Evolutionary conservation across 2,329 filamentous ascomycete species (phyloP), one percentile per base, ranked within the genome.

Genomic region (Byssothecium circinans): DNA sequence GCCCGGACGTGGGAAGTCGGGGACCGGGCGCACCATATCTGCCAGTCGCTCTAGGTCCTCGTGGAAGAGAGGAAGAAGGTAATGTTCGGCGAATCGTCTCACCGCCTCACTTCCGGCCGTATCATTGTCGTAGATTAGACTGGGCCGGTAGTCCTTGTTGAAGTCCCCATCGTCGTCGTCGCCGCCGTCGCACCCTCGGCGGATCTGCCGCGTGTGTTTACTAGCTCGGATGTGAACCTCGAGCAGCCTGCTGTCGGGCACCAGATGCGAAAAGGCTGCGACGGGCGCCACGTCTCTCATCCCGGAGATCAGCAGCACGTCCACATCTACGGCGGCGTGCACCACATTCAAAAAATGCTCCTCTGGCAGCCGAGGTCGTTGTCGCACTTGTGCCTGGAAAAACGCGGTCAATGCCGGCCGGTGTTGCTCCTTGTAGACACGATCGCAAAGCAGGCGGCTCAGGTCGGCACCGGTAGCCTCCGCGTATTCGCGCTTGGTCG

Each of bases 231-330:
- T 68, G 15, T 62, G 71, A 50, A 86, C 67, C 27, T 86, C 83
- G 38, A 86, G 27, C 15, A 86, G 47, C 52, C 71, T 79, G 49
- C 70, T 78, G 1, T 74, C 62, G 40, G 81, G 75, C 10, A 83
- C 77, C 19, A 84, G 58, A 69, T 80, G 77, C n/a, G 78, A 79
- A 0, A 83, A 77, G 11, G 52, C 34, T 50, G 79, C 69, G 10
- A 85, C 73, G 0, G 83, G 83, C 4, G 81, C 77, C 39, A 80
- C 69, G 40, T 87, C 83, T 72, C 81, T 78, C 78, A 85, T 80
- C 0, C 82, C 83, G 0, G 82, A 86, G 53, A 87, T 79, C 0
- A 86, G 47, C 35, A 86, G 65, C 39, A 85, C 80, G 46, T 84
- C 78, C 2, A 74, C 69, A 45, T 57, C 40, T 41, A 10, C 52